Conservation (phyloP, 441 rosid genomes). For the Syzygium syzygioides region DNA sequence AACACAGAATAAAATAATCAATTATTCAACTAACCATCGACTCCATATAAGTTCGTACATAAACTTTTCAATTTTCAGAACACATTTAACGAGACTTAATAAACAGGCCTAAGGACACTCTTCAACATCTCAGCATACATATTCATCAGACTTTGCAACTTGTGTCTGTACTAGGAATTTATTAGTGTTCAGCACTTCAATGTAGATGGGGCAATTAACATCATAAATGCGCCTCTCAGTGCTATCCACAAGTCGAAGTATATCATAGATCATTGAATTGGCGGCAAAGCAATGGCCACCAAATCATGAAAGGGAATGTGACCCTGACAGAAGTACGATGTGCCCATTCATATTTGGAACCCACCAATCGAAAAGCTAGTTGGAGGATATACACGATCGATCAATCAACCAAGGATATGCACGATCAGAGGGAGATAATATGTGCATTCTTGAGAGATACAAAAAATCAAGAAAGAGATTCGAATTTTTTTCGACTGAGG, state of each 20-base stretch:
- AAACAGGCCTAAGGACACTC: too few species aligned
- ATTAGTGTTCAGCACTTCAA: not conserved
- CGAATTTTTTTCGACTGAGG: accelerated
- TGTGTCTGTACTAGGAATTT: too few species aligned
- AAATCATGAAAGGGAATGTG: not conserved
- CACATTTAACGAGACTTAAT: too few species aligned
- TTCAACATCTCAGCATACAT: too few species aligned
- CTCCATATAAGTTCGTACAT: not conserved
- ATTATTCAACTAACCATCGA: not conserved
- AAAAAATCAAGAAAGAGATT: not conserved
- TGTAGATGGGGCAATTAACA: not conserved
- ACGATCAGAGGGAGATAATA: not conserved
- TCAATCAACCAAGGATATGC: not conserved
- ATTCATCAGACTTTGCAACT: too few species aligned
- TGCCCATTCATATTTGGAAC: too few species aligned
- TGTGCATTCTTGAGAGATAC: not conserved
- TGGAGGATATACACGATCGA: not conserved
- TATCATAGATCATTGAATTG: too few species aligned
- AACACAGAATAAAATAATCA: not conserved
- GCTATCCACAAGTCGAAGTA: not conserved
- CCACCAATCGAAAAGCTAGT: not conserved
- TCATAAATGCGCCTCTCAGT: not conserved
- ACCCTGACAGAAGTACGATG: not conserved
- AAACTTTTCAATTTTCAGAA: too few species aligned
- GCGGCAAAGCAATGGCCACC: not conserved